These are phyloP conservation scores for Candida adriatica DNA, from an alignment of 805 yeast species.

Conservation along the genomic window DNA sequence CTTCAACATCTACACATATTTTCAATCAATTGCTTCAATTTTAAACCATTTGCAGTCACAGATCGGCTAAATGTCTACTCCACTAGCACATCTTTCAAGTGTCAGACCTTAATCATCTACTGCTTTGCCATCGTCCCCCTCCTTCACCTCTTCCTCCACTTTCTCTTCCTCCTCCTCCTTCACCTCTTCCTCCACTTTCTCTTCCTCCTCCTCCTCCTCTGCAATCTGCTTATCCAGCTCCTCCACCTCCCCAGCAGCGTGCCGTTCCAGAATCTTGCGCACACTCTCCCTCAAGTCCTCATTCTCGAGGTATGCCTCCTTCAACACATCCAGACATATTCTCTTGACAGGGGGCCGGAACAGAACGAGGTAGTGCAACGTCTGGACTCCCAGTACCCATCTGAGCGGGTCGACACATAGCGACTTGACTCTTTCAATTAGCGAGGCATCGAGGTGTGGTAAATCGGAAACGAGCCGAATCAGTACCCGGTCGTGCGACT, in stretches of 20 bases:
- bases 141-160: too few species aligned
- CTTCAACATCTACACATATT: too few species aligned
- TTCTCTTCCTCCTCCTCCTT: too few species aligned
- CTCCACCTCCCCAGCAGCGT: neutral
- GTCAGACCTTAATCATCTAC: too few species aligned
- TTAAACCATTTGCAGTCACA: too few species aligned
- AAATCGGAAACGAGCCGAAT: conserved; percentile 81
- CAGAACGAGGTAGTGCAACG: conserved; percentile 78
- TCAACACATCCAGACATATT: conserved; percentile 42
- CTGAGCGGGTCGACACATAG: conserved; percentile 84
- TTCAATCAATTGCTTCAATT: too few species aligned
- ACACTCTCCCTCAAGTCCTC: conserved; percentile 43
- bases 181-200: too few species aligned
- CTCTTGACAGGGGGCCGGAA: conserved; percentile 78
- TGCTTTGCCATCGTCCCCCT: too few species aligned
- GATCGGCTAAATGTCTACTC: too few species aligned
- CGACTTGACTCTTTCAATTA: conserved; percentile 61
- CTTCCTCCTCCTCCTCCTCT: too few species aligned
- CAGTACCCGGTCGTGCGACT: conserved; percentile 65
- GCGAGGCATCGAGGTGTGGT: conserved; percentile 60
- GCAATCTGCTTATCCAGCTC: too few species aligned
- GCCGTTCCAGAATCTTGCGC: neutral
- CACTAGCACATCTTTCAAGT: too few species aligned
- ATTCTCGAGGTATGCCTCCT: conserved; percentile 39
- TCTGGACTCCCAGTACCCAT: conserved; percentile 70